phyloP scores from a whole-genome alignment of 1,139 yeast genomes.

The Geotrichum klebahnii region DNA sequence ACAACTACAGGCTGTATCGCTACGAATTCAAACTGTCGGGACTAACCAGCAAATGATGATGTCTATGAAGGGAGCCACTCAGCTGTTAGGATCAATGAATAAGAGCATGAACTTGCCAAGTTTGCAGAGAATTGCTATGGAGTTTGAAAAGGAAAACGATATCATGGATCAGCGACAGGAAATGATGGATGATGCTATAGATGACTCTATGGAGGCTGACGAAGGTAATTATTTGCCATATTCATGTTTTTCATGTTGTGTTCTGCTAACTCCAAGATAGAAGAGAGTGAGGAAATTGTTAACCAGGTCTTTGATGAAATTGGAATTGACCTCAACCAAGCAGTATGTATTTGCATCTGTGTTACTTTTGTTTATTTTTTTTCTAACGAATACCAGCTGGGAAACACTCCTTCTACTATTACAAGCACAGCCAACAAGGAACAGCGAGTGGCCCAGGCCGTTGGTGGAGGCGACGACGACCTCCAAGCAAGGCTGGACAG shows the following conservation, averaged over 20 bases:
- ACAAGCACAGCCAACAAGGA: constrained; percentile 37
- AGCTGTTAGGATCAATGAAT: constrained; percentile 77
- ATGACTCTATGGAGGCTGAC: constrained; percentile 87
- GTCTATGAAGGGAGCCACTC: constrained; percentile 94
- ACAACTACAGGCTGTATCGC: constrained; percentile 87
- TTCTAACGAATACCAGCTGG: constrained; percentile 42
- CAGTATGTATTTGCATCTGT: constrained; percentile 25
- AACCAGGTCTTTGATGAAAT: constrained; percentile 90
- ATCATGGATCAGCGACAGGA: constrained; percentile 98
- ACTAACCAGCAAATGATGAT: constrained; percentile 93
- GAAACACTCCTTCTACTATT: constrained; percentile 61
- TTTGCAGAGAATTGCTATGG: constrained; percentile 84
- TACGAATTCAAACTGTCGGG: constrained; percentile 85
- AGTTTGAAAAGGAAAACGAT: constrained; percentile 89
- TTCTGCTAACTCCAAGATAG: constrained; percentile 41
- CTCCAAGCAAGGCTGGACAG: constrained; percentile 85
- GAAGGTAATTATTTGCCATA: constrained; percentile 45
- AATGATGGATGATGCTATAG: constrained; percentile 97
- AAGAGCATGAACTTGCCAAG: constrained; percentile 86
- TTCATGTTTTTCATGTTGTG: background rate
- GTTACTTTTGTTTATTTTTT: background rate
- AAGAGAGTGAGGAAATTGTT: constrained; percentile 89
- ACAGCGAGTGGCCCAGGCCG: constrained; percentile 50
- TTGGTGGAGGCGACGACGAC: constrained; percentile 67
- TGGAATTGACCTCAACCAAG: constrained; percentile 76